Evolutionary conservation across 352 stramenopile species (phyloP), one percentile per base, ranked within the genome.

Genomic region (Halophytophthora batemanensis): DNA sequence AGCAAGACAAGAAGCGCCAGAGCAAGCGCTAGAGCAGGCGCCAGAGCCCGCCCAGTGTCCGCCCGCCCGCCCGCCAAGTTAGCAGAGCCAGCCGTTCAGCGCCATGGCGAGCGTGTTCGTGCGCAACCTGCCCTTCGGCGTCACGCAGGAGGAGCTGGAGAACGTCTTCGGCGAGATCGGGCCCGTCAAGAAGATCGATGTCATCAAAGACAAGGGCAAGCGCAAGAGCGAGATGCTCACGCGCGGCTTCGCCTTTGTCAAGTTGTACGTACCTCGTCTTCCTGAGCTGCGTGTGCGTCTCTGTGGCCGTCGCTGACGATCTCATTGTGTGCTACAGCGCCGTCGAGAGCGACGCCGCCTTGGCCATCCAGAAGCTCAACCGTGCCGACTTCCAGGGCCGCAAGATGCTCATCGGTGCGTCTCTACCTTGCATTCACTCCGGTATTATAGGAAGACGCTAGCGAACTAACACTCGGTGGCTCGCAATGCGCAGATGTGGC

Each of bases 161-260:
- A 63, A 86, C 39, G 61, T 89, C 37, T 94, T 94, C 58, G 73
- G 83, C 43, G 77, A 91, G 36, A 71, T 94, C 29, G 83, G 83
- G 4, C 83, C 83, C 25, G 77, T 92, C 28, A 88, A 79, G 59
- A 91, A 94, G 68, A 86, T 94, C 45, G 79, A 90, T 69, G 64
- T 94, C 45, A 94, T 94, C 63, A 94, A 94, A 55, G 78, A 94
- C 57, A 94, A 94, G 68, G 83, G 83, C 66, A 89, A 87, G 52
- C 64, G 63, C 46, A 92, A 90, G 71, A 78, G 63, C 58, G 81
- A 92, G 47, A 82, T 77, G 61, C 72, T 85, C 48, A 91, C 81
- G 51, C 83, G 83, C 38, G 83, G 83, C 52, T 94, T 94, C 57
- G 83, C 83, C 38, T 94, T 94, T 49, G 79, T 94, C 18, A 82